A percentile compares a stretch with the other conserved stretches of the same genome.
These are phyloP conservation scores for Mucor velutinosus DNA, from an alignment of 371 early-diverging fungal genomes.

Conservation along the genomic window DNA sequence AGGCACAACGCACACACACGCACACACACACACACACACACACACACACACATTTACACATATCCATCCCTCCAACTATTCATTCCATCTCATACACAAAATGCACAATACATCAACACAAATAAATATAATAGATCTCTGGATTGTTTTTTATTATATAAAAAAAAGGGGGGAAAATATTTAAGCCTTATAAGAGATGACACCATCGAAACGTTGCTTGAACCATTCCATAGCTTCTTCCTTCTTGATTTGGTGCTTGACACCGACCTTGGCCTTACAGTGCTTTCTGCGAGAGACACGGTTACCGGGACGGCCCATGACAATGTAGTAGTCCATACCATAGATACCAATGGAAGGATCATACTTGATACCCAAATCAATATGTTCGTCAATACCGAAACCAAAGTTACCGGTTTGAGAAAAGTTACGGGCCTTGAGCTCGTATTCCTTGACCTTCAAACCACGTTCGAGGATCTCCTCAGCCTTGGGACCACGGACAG, in stretches of 20 bases:
- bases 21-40: not conserved
- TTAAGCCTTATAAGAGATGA: conserved; percentile 74
- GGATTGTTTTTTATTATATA: conserved; percentile 1
- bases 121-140: conserved; percentile 8
- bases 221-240: conserved; percentile 86
- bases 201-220: conserved; percentile 90
- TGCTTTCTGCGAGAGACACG: conserved; percentile 97
- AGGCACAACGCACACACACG: not conserved
- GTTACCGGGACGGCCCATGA: conserved; percentile 98
- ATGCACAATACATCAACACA: not conserved
- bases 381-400: conserved; percentile 99
- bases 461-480: conserved; percentile 98
- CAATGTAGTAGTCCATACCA: conserved; percentile 98
- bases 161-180: not conserved
- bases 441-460: conserved; percentile 99
- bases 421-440: conserved; percentile 96
- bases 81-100: not conserved
- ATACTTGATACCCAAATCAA: conserved; percentile 99
- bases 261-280: conserved; percentile 86
- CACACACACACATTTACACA: not conserved
- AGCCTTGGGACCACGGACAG: conserved; percentile 90
- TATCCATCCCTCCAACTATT: not conserved
- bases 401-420: conserved; percentile 99
- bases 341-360: conserved; percentile 99
- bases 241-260: conserved; percentile 93